A percentile compares a stretch with the other conserved stretches of the same genome.
Conservation (phyloP, 2,329 filamentous ascomycete genomes). For the Clarireedia sp. region DNA sequence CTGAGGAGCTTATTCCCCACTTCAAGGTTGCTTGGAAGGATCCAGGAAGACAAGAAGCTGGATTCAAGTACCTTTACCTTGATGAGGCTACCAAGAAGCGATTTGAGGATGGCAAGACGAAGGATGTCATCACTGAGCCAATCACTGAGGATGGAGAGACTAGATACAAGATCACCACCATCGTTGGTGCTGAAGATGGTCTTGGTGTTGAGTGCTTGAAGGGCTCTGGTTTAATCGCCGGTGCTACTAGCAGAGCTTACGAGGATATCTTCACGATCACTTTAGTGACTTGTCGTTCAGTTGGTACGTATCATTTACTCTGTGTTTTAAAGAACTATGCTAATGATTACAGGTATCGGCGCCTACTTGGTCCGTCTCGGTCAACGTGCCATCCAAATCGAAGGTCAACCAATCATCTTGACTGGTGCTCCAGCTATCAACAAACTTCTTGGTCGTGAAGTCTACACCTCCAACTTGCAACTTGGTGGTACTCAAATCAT, state of each 20-base stretch:
- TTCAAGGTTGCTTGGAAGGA: slow-evolving; percentile 98
- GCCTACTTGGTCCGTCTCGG: slow-evolving; percentile 97
- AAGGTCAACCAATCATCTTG: slow-evolving; percentile 97
- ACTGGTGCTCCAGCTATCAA: slow-evolving; percentile 96
- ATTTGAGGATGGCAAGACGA: slow-evolving; percentile 69
- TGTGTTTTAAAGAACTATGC: slow-evolving; percentile 12
- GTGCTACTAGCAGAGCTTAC: slow-evolving; percentile 93
- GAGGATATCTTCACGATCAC: slow-evolving; percentile 99
- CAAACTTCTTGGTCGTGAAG: slow-evolving; percentile 94
- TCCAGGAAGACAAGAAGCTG: slow-evolving; percentile 66
- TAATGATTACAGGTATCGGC: slow-evolving; percentile 64
- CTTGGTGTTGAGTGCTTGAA: slow-evolving; percentile 96
- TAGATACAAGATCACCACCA: slow-evolving; percentile 86
- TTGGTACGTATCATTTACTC: slow-evolving; percentile 49
- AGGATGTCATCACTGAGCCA: slow-evolving; percentile 80
- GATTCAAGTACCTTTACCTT: slow-evolving; percentile 96
- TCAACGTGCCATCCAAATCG: slow-evolving; percentile 96
- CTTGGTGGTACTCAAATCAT: slow-evolving; percentile 99
- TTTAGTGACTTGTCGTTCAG: slow-evolving; percentile 92
- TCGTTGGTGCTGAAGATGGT: slow-evolving; percentile 89
- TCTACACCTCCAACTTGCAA: slow-evolving; percentile 98
- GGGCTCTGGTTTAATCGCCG: slow-evolving; percentile 95
- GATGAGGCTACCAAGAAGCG: slow-evolving; percentile 78
- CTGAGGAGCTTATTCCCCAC: slow-evolving; percentile 92
- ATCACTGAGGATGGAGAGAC: slow-evolving; percentile 80